Evolutionary conservation across 352 stramenopile species (phyloP).

Genomic region (Pythium vanterpoolii): DNA sequence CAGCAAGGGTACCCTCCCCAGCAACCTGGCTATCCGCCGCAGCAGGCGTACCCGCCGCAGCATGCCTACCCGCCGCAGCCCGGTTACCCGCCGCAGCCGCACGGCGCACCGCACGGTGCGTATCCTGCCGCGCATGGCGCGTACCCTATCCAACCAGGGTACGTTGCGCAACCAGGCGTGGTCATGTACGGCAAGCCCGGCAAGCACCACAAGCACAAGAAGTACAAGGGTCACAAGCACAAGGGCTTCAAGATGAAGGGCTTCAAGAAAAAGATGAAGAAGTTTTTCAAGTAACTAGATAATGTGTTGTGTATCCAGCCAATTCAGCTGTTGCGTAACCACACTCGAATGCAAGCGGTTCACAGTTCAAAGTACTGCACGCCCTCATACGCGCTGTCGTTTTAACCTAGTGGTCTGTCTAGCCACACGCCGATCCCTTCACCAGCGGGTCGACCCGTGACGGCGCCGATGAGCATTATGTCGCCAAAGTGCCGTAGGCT

Average conservation of each 20-base stretch:
- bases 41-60: conserved; percentile 34
- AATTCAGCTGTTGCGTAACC: too few relatives aligned
- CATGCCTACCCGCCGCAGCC: conserved; percentile 36
- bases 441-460: conserved; percentile 48
- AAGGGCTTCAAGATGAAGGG: conserved; percentile 24
- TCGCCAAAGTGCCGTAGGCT: conserved; percentile 60
- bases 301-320: too few relatives aligned
- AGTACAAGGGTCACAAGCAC: conserved; percentile 23
- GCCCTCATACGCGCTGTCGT: conserved; percentile 55
- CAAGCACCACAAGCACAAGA: conserved; percentile 22
- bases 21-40: conserved; percentile 30
- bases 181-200: conserved; percentile 11
- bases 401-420: conserved; percentile 73
- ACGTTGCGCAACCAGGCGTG: conserved; percentile 28
- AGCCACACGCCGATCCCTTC: conserved; percentile 71
- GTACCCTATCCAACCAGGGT: conserved; percentile 25
- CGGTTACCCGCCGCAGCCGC: conserved; percentile 2
- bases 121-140: conserved; percentile 6
- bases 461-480: conserved; percentile 59
- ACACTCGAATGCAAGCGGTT: too few relatives aligned
- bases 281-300: conserved; percentile 27
- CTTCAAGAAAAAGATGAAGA: conserved; percentile 33
- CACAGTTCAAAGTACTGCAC: conserved; percentile 61
- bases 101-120: not conserved
- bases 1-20: conserved; percentile 35